phyloP scores from a whole-genome alignment of 2,329 filamentous ascomycete genomes.

The Blumeria graminis region DNA sequence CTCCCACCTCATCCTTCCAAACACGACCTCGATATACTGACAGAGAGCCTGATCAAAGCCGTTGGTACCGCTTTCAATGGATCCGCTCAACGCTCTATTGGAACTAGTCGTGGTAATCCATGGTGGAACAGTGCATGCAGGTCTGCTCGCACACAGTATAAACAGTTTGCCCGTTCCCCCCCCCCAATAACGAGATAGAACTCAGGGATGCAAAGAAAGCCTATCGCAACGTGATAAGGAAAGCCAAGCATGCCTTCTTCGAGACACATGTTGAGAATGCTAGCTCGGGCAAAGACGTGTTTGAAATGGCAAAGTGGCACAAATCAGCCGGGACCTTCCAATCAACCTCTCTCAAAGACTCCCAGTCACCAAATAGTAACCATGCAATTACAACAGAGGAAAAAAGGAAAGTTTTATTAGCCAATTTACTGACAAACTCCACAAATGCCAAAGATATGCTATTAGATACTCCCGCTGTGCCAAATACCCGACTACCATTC shows the following conservation, averaged over 20 bases:
- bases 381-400: not conserved
- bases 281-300: not conserved
- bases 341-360: not conserved
- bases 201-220: not conserved
- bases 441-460: not conserved
- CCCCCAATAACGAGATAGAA: not conserved
- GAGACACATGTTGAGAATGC: not conserved
- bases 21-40: not conserved
- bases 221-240: not conserved
- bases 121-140: not conserved
- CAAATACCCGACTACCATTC: not conserved
- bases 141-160: not conserved
- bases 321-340: not conserved
- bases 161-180: not conserved
- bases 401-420: not conserved
- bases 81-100: not conserved
- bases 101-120: not conserved
- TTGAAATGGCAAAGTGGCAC: not conserved
- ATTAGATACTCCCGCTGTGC: not conserved
- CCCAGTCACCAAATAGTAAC: not conserved
- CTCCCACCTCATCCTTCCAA: not conserved
- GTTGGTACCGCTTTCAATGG: not conserved
- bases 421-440: not conserved
- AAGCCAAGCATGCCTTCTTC: not conserved
- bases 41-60: not conserved